A percentile compares a stretch with the other conserved stretches of the same genome.
Evolutionary conservation across 2,329 filamentous ascomycete species (phyloP).

Genomic region (Pseudophaeomoniella oleicola): DNA sequence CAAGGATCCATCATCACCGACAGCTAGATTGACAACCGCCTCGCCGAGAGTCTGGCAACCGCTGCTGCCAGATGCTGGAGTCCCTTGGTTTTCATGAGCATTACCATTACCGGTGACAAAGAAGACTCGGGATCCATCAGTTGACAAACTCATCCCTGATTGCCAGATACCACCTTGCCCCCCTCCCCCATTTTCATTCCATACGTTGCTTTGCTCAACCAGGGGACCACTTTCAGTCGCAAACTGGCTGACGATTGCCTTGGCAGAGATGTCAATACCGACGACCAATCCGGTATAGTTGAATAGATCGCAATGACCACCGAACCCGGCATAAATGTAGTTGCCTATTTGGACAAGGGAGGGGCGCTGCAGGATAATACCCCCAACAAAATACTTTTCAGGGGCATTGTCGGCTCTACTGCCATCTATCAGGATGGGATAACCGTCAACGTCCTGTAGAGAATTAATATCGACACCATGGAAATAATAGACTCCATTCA

Average conservation of each 20-base stretch:
- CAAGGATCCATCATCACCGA: slow-evolving; percentile 20
- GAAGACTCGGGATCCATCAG: slow-evolving; percentile 15
- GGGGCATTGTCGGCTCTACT: slow-evolving; percentile 31
- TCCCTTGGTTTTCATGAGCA: slow-evolving; percentile 14
- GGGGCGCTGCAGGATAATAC: slow-evolving; percentile 37
- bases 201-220: slow-evolving; percentile 4
- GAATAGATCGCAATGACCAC: slow-evolving; percentile 41
- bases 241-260: slow-evolving; percentile 12
- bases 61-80: slow-evolving; percentile 14
- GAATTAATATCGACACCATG: slow-evolving; percentile 25
- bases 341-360: slow-evolving; percentile 31
- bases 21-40: slow-evolving; percentile 10
- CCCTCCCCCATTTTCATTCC: slow-evolving; percentile 6
- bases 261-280: slow-evolving; percentile 30
- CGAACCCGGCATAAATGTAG: slow-evolving; percentile 38
- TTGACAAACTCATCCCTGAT: slow-evolving; percentile 15
- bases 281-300: slow-evolving; percentile 42
- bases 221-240: slow-evolving; percentile 10
- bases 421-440: slow-evolving; percentile 35
- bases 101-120: slow-evolving; percentile 15
- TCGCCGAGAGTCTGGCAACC: slow-evolving; percentile 14
- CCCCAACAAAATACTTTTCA: slow-evolving; percentile 35
- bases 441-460: slow-evolving; percentile 24
- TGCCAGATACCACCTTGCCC: slow-evolving; percentile 14
- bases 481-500: slow-evolving; percentile 25